Conservation (phyloP, 2,329 filamentous ascomycete genomes). For the Phialophora chinensis region DNA sequence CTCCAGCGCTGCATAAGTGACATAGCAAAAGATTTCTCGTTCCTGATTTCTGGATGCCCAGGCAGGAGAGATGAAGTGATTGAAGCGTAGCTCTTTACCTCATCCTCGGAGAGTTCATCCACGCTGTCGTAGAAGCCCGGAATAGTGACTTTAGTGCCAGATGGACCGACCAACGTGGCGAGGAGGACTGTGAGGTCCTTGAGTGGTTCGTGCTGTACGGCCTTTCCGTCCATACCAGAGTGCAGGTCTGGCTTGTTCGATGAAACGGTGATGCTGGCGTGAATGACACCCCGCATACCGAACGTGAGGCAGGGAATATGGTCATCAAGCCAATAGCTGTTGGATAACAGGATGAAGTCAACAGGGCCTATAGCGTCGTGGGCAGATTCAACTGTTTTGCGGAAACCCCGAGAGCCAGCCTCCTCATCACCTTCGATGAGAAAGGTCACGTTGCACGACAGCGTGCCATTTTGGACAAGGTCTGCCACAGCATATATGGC, state of each 20-base stretch:
- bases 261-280: constrained; percentile 87
- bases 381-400: constrained; percentile 77
- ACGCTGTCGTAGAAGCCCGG: constrained; percentile 89
- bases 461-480: constrained; percentile 77
- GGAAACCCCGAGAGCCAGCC: constrained; percentile 88
- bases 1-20: constrained; percentile 94
- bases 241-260: constrained; percentile 88
- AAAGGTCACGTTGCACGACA: constrained; percentile 89
- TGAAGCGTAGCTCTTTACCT: constrained; percentile 80
- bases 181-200: constrained; percentile 88
- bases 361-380: constrained; percentile 86
- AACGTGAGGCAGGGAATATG: constrained; percentile 95
- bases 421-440: constrained; percentile 97
- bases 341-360: constrained; percentile 93
- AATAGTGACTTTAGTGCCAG: constrained; percentile 77
- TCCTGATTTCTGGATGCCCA: constrained; percentile 69
- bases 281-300: constrained; percentile 88
- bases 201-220: constrained; percentile 83
- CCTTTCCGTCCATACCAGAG: constrained; percentile 94
- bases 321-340: constrained; percentile 98
- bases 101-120: constrained; percentile 73
- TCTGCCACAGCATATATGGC: constrained; percentile 93
- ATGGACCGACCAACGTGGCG: constrained; percentile 77
- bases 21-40: constrained; percentile 73
- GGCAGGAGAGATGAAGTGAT: constrained; percentile 78